Percentiles rank a stretch among this genome's conserved stretches.
Evolutionary conservation across 2,329 filamentous ascomycete genomes (phyloP).

Genomic region (Fusarium zealandicum): DNA sequence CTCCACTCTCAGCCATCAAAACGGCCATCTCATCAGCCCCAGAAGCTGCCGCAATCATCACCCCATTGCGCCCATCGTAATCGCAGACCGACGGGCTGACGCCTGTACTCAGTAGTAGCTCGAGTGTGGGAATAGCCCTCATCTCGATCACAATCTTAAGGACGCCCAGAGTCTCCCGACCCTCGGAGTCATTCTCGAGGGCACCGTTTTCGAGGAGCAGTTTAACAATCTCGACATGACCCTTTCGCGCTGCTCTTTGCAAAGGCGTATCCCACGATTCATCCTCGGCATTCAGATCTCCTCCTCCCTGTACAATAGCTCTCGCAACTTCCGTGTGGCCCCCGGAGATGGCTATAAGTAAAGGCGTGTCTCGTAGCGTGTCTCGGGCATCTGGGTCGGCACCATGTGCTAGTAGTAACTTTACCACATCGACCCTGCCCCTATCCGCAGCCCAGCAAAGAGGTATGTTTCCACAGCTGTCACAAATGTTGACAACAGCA

Average conservation of each 20-base stretch:
- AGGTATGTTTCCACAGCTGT: not conserved
- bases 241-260: not conserved
- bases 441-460: not conserved
- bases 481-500: not conserved
- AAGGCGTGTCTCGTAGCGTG: no score
- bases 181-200: not conserved
- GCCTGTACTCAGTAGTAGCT: constrained; percentile 4
- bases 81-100: not conserved
- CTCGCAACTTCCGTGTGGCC: not conserved
- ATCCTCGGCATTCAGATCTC: not conserved
- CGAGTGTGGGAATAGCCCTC: not conserved
- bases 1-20: not conserved
- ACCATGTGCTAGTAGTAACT: not conserved
- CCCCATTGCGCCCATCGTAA: not conserved
- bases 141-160: not conserved
- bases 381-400: not conserved
- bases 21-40: not conserved
- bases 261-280: not conserved
- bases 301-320: not conserved
- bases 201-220: constrained; percentile 3
- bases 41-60: not conserved
- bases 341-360: not conserved
- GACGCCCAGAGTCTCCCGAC: not conserved
- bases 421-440: not conserved
- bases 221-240: not conserved